Evolutionary conservation across 495 filamentous ascomycete species (phyloP), one percentile per base, ranked within the genome.

Genomic region (Hapsidospora chrysogenum): DNA sequence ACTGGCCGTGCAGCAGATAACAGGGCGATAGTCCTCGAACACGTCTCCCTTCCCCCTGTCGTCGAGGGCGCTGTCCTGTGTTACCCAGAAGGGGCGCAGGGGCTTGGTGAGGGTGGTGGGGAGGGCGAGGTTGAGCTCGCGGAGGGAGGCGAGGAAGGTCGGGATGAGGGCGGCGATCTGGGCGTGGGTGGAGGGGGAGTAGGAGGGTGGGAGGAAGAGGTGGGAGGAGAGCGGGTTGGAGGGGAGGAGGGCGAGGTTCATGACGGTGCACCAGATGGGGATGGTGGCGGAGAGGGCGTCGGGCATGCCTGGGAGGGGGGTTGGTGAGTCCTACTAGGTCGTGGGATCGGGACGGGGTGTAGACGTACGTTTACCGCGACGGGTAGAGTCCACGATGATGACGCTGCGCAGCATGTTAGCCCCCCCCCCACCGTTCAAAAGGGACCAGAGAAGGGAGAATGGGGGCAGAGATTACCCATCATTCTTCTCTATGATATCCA

Each of bases 381-480:
- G 65, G 1, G 87, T 97, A n/a, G 86, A 93, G 56, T 97, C 89
- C 25, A 94, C 82, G 31, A 97, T 77, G 43, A 96, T 79, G 51
- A 80, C 86, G 20, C 83, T 85, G 50, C 33, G 43, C 35, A 29
- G 28, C 20, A 30, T 34, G 25, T 35, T 26, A 40, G 16, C 29
- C n/a, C 14, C 18, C 26, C 11, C 9, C 16, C n/a, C 17, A 8
- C 15, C 17, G 6, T 3, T 18, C n/a, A n/a, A n/a, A n/a, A n/a
- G n/a, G n/a, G n/a, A n/a, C n/a, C n/a, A n/a, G n/a, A n/a, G n/a
- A n/a, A n/a, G n/a, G n/a, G n/a, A n/a, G n/a, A n/a, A n/a, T n/a
- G n/a, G 32, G 26, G 4, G 17, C 14, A 29, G 10, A 26, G 40
- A 63, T 47, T 50, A 82, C 74, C 85, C 87, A 43, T 74, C 71